Base-by-base conservation (phyloP, 1,284 basidiomycete species). In the Anthracocystis panici-leucophaei region DNA sequence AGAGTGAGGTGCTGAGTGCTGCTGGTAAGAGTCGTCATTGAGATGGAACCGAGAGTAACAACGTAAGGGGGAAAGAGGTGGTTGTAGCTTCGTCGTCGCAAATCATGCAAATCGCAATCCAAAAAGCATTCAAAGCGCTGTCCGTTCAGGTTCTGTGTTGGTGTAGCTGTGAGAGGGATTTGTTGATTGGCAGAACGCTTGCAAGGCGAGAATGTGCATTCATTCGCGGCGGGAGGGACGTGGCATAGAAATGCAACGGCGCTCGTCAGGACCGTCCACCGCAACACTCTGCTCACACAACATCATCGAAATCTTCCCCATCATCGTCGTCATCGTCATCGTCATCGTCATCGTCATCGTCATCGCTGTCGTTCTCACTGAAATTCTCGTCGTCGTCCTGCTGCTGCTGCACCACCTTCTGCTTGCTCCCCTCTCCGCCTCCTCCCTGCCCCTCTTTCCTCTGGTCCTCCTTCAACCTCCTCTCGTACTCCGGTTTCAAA, bases 401-500 rank as follows among this genome's bases (percentile, higher is more conserved):
- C 20, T 44, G 29, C 45, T n/a, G n/a, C 27, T 7, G 27, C 27
- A 3, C 27, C 27, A 11, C 31, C 31, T 33, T 33, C 11, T 33
- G 31, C 31, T 33, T 33, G 9, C 31, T 33, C 31, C 6, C 14
- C 35, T 38, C 50, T 27, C 23, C 16, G 9, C 18, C 18, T 20
- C 14, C n/a, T 16, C 18, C 21, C 16, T 56, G 40, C 31, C 65
- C 52, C 27, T 57, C 23, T 18, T 48, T 48, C 23, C 56, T 46
- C 56, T 69, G 67, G 27, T 64, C 23, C 42, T 77, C 60, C 41
- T 65, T 62, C 6, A 60, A 16, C 61, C 48, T 20, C 23, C 54
- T 57, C 11, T 33, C 40, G 52, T 71, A 84, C 50, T 84, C 83
- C 12, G 73, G 76, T 45, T 85, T 82, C 38, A 86, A 70, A 31